Base-by-base conservation (phyloP, 2,329 filamentous ascomycete genomes). In the Penicillium thymicola region DNA sequence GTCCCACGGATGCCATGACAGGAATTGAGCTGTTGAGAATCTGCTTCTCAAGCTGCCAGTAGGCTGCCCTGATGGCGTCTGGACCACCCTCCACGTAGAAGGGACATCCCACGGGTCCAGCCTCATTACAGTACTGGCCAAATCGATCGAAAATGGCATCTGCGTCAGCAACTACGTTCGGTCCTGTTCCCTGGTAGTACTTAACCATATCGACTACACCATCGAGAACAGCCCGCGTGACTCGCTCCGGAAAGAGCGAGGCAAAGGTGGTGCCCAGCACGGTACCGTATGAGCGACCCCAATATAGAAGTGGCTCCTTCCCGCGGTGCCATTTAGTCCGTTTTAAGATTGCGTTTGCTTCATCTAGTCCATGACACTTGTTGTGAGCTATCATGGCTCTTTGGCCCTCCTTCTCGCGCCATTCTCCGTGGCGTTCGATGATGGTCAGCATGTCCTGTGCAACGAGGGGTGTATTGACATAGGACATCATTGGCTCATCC, bases 221-320 rank as follows among this genome's bases (percentile, higher is more conserved):
- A 50, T 76, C 73, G 14, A 75, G 62, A 0, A 76, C 60, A 7
- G 57, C 60, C 10, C 70, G 69, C 2, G 59, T 55, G 16, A 75
- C 57, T 16, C 70, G 70, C 43, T 78, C 68, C 0, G 79, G 78
- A 36, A 71, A 80, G 51, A 81, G 70, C 4, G 74, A 66, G 0
- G 79, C 76, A 57, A 80, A 78, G 0, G 78, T 81, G 0, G 72
- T 65, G 4, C 79, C 79, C 0, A 81, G 66, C 1, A 78, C 62
- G 0, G 78, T 76, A 4, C 79, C 79, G 55, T 80, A 81, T 2
- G 74, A 78, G 21, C 76, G 67, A 7, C 73, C 75, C 74, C 75
- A 78, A 58, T 75, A 78, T 21, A 72, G 62, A 0, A 78, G 60
- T 18, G 65, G 68, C 47, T 74, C 72, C 21, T 65, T 40, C 2